These are phyloP conservation scores for Syzygium oleosum DNA, from an alignment of 345 rosid species.

Conservation along the genomic window DNA sequence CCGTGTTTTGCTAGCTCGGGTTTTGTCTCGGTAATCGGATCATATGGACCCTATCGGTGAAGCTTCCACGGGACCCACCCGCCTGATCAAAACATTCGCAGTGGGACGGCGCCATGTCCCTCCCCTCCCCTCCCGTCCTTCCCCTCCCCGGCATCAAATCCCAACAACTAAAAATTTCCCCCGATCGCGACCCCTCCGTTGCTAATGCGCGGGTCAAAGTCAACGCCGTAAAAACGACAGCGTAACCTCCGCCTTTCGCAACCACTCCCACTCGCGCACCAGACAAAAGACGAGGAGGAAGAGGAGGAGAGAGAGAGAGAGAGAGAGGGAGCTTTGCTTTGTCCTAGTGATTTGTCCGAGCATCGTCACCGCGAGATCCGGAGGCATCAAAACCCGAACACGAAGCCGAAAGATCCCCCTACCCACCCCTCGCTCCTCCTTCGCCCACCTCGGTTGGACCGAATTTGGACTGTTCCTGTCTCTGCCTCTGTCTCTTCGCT, in stretches of 20 bases:
- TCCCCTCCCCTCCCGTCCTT: not conserved
- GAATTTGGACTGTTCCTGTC: not conserved
- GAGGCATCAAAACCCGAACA: not conserved
- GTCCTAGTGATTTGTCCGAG: not conserved
- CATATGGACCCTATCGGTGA: not conserved
- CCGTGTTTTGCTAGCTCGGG: not conserved
- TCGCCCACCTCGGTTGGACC: not conserved
- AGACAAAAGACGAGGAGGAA: not conserved
- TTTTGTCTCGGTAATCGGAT: not conserved
- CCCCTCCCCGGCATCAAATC: not conserved
- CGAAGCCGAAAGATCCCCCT: not conserved
- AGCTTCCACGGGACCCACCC: not conserved
- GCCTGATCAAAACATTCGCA: not conserved
- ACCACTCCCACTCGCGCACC: not conserved
- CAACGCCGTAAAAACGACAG: not conserved
- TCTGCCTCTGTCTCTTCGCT: not conserved
- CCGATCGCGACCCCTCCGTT: not conserved
- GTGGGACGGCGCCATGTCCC: not conserved
- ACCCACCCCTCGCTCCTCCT: not conserved
- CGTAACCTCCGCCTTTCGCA: not conserved
- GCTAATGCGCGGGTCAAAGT: not conserved
- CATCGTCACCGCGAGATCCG: not conserved
- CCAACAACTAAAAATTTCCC: not conserved
- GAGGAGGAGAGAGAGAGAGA: not conserved
- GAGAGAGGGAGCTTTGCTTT: not conserved